Evolutionary conservation across 495 filamentous ascomycete genomes (phyloP).

Genomic region (Pyronema omphalodes): DNA sequence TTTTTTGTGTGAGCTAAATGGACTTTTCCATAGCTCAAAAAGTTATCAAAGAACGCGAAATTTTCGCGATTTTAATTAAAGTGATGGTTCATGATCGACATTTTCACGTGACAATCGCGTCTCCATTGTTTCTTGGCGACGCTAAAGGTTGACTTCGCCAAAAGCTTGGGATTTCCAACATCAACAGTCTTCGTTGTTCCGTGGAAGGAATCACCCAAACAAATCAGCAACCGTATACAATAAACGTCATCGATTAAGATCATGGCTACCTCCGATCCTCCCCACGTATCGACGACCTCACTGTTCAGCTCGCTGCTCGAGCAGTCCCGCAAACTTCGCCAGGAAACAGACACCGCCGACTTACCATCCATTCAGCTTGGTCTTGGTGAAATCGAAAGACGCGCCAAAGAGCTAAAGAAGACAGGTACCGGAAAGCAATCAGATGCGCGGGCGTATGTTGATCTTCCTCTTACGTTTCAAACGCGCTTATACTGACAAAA

Average conservation of each 20-base stretch:
- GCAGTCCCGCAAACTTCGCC: constrained; percentile 24
- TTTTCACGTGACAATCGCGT: too few relatives aligned
- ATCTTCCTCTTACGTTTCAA: not conserved
- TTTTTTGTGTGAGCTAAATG: too few relatives aligned
- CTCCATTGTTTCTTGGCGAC: too few relatives aligned
- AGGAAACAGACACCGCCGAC: constrained; percentile 22
- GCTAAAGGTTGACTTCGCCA: too few relatives aligned
- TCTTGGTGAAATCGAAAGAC: constrained; percentile 23
- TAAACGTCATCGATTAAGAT: not conserved
- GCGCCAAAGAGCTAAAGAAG: constrained; percentile 22
- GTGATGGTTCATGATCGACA: too few relatives aligned
- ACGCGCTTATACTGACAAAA: not conserved
- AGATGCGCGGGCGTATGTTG: constrained; percentile 22
- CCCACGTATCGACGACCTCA: constrained; percentile 13
- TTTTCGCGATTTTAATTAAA: too few relatives aligned
- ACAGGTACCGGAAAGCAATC: constrained; percentile 11
- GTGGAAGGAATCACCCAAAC: not conserved
- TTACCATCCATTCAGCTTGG: constrained; percentile 23
- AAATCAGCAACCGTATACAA: not conserved
- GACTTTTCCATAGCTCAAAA: too few relatives aligned
- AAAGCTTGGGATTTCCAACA: too few relatives aligned
- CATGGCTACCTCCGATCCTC: constrained; percentile 20
- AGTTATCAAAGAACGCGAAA: too few relatives aligned
- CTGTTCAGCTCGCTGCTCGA: constrained; percentile 24
- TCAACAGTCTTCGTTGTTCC: not conserved